These are phyloP conservation scores for Aphanocladium album DNA, from an alignment of 2,329 filamentous ascomycete genomes.

Conservation along the genomic window DNA sequence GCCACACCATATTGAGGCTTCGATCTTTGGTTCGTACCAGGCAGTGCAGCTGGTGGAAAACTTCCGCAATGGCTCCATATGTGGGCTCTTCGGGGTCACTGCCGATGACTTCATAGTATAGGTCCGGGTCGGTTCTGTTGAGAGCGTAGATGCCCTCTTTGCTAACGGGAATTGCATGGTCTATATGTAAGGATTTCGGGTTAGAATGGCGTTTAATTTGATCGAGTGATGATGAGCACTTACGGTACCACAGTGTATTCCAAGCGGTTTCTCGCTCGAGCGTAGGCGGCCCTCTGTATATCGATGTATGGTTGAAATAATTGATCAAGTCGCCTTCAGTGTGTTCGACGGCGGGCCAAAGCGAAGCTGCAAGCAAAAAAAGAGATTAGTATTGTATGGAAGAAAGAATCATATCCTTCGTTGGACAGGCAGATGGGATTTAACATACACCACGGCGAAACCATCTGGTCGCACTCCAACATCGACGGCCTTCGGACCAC, in stretches of 20 bases:
- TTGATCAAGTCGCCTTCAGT: slow-evolving; percentile 11
- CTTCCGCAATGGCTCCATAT: slow-evolving; percentile 13
- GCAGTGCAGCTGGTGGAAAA: slow-evolving; percentile 17
- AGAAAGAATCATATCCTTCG: no score
- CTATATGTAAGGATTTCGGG: neutral
- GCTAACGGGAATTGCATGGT: slow-evolving; percentile 8
- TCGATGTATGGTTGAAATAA: slow-evolving; percentile 14
- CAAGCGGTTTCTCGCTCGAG: slow-evolving; percentile 14
- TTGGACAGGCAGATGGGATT: neutral
- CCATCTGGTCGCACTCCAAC: slow-evolving; percentile 9
- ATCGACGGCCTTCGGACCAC: slow-evolving; percentile 3
- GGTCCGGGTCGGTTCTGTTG: slow-evolving; percentile 6
- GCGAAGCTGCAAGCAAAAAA: neutral
- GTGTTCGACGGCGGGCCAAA: slow-evolving; percentile 10
- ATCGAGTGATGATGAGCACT: neutral
- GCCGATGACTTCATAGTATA: slow-evolving; percentile 9
- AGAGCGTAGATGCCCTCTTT: slow-evolving; percentile 5
- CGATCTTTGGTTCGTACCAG: slow-evolving; percentile 1
- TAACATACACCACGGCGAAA: slow-evolving; percentile 9
- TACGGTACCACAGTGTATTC: slow-evolving; percentile 14
- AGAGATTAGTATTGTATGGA: neutral
- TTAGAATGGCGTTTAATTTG: neutral
- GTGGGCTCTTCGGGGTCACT: slow-evolving; percentile 7
- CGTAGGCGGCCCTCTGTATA: slow-evolving; percentile 14
- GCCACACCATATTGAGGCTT: no score